Percentiles rank a stretch among this genome's conserved stretches.
Conservation (phyloP, 805 yeast species). For the Barnettozyma californica region DNA sequence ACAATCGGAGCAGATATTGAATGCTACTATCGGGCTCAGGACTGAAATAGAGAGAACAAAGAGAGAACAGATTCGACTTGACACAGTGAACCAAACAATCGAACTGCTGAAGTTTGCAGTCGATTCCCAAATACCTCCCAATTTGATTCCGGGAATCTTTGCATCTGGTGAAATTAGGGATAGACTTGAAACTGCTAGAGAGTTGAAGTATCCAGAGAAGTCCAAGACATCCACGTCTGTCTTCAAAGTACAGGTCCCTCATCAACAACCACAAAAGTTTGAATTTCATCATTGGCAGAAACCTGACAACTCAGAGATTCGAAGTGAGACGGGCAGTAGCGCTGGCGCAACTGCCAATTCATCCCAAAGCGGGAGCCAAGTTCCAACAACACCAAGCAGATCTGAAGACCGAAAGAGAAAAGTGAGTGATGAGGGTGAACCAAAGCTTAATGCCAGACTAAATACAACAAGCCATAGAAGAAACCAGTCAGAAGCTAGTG, state of each 20-base stretch:
- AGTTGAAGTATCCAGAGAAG: not conserved
- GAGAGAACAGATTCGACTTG: slow-evolving; percentile 30
- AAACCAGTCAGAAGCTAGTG: slow-evolving; percentile 27
- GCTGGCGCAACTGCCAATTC: slow-evolving; percentile 7
- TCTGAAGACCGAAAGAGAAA: slow-evolving; percentile 8
- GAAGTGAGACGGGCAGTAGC: slow-evolving; percentile 3
- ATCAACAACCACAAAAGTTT: slow-evolving; percentile 20
- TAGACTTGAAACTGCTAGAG: not conserved
- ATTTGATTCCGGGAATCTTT: slow-evolving; percentile 34
- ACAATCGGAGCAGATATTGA: slow-evolving; percentile 32
- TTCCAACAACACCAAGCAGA: slow-evolving; percentile 4
- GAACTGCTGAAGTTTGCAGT: slow-evolving; percentile 34
- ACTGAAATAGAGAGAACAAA: slow-evolving; percentile 37
- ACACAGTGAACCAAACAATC: slow-evolving; percentile 28
- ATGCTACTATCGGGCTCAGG: slow-evolving; percentile 30
- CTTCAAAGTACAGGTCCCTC: slow-evolving; percentile 25
- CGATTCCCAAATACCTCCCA: slow-evolving; percentile 31
- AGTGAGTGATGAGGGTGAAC: slow-evolving; percentile 1
- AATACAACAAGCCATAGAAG: slow-evolving; percentile 18
- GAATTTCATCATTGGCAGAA: slow-evolving; percentile 28
- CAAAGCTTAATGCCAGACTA: not conserved
- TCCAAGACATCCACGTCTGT: slow-evolving; percentile 17
- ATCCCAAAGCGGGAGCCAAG: not conserved
- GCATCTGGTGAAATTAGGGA: slow-evolving; percentile 7
- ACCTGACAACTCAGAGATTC: slow-evolving; percentile 15